Conservation (phyloP, 225 moss, liverwort and hornwort genomes). For the Sphagnum tenellum region DNA sequence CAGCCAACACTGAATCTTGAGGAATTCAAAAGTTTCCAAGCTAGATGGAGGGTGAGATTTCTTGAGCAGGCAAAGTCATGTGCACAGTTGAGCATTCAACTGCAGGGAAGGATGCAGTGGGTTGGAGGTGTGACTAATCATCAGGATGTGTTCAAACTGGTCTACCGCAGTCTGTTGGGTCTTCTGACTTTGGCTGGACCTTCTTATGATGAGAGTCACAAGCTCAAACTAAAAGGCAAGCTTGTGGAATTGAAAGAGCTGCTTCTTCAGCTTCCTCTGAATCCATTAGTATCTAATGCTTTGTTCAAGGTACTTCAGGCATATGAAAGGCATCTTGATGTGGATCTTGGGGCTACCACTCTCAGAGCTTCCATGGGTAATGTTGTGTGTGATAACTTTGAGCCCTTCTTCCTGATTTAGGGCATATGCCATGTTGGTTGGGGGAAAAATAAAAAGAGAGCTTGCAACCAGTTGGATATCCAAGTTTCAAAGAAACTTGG, state of each 20-base stretch:
- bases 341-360: conserved; percentile 39
- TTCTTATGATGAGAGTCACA: conserved; percentile 16
- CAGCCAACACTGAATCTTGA: conserved; percentile 1
- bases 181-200: conserved; percentile 65
- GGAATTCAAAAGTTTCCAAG: conserved; percentile 20
- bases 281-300: conserved; percentile 77
- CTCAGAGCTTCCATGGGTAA: conserved; percentile 41
- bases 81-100: conserved; percentile 50
- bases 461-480: too few relatives aligned
- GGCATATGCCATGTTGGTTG: too few relatives aligned
- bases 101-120: conserved; percentile 76
- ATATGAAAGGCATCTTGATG: conserved; percentile 47
- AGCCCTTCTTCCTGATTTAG: conserved; percentile 59
- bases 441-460: too few relatives aligned
- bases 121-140: conserved; percentile 95
- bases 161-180: conserved; percentile 79
- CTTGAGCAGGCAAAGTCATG: conserved; percentile 46
- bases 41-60: conserved; percentile 59
- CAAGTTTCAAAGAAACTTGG: too few relatives aligned
- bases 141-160: conserved; percentile 83
- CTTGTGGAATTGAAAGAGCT: conserved; percentile 43
- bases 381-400: conserved; percentile 57
- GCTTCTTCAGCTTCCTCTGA: conserved; percentile 68
- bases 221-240: conserved; percentile 23
- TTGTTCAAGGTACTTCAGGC: conserved; percentile 53